Base-by-base conservation (phyloP, 2,329 filamentous ascomycete species). In the Botrytis deweyae region DNA sequence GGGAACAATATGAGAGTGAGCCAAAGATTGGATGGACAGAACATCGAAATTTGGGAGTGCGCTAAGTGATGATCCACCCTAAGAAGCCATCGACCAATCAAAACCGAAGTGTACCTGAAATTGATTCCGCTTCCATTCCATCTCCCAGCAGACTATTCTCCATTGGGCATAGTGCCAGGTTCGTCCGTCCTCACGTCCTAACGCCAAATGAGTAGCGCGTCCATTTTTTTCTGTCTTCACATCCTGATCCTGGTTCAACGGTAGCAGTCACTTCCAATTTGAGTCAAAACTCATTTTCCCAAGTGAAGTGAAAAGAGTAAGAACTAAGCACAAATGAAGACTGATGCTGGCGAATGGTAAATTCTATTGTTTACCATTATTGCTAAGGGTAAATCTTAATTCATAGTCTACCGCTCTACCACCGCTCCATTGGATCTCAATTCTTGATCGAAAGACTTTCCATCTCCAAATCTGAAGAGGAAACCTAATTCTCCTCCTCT, bases 351-450 rank as follows among this genome's bases (percentile, higher is more conserved):
- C 36, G n/a, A 49, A 49, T 36, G 14, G 64, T 16, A 44, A 49
- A 67, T 67, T 25, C 42, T 9, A 46, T 67, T 67, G 64, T 68
- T 68, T 49, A 62, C 59, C 20, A 42, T 64, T 42, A 64, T 42
- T 64, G 61, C 36, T 64, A 64, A 64, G 61, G n/a, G 61, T 64
- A 29, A 64, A 64, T 62, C 59, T 62, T 62, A 62, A 42, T 64
- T 29, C 61, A 42, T 42, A 64, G 40, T 61, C 58, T 29, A 20
- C 20, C 58, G 12, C 29, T 61, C 58, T 29, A 20, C 20, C 33
- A 22, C 29, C 14, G 7, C 38, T 38, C 38, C 38, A 18, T 29
- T 42, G 25, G 61, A 44, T 64, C 40, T 64, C 42, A 42, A 64
- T 29, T 64, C 40, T 44, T 33, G 38, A 33, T 52, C 40, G 29